Conservation (phyloP, 192 early-diverging fungal genomes). For the Backusella tuberculispora region DNA sequence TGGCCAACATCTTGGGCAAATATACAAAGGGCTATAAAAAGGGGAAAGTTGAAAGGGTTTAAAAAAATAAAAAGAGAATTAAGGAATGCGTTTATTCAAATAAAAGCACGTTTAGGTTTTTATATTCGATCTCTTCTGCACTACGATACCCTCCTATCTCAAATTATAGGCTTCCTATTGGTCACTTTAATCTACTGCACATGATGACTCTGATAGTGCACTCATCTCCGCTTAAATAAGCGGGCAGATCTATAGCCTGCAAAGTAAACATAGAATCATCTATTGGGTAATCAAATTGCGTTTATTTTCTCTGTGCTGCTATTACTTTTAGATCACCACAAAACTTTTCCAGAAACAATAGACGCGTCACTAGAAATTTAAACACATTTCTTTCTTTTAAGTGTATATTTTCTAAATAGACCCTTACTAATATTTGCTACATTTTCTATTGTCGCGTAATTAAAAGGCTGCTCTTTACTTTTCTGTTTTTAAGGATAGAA, state of each 20-base stretch:
- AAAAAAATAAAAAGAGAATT: slow-evolving; percentile 9
- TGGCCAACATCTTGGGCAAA: slow-evolving; percentile 28
- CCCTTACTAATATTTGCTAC: background rate
- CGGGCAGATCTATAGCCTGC: background rate
- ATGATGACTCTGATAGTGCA: background rate
- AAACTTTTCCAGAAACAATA: background rate
- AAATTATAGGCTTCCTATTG: background rate
- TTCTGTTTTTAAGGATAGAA: background rate
- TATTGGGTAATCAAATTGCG: slow-evolving; percentile 13
- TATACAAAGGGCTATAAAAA: background rate
- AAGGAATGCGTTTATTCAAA: background rate
- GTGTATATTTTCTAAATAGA: background rate
- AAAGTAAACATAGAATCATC: background rate
- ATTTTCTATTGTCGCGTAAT: background rate
- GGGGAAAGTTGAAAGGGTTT: background rate
- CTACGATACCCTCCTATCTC: slow-evolving; percentile 14
- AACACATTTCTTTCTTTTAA: background rate
- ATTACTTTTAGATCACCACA: background rate
- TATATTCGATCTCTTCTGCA: background rate
- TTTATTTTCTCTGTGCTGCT: background rate
- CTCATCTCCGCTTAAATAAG: background rate
- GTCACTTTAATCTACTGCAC: slow-evolving; percentile 8
- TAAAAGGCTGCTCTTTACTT: background rate
- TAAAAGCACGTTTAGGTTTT: background rate
- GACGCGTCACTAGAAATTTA: background rate